Evolutionary conservation across 2,329 filamentous ascomycete genomes (phyloP).

Genomic region (Leptographium procerum): DNA sequence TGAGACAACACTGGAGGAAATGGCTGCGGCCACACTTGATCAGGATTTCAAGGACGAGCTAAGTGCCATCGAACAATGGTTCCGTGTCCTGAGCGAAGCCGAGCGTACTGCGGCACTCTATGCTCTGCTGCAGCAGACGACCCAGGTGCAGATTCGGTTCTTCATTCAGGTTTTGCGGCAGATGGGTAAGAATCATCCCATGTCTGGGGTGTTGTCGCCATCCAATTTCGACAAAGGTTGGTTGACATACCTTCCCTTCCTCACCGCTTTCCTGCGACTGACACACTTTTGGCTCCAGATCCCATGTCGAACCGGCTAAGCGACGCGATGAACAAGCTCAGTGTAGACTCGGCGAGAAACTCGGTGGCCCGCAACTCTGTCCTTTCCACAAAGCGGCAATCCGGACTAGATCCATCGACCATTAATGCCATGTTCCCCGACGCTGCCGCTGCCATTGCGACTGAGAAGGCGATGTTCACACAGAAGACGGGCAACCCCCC

Average conservation of each 20-base stretch:
- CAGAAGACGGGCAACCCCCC: slow-evolving; percentile 87
- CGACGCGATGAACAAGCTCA: slow-evolving; percentile 94
- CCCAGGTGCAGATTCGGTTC: slow-evolving; percentile 96
- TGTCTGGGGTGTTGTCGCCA: slow-evolving; percentile 89
- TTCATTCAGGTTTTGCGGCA: slow-evolving; percentile 98
- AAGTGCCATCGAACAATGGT: slow-evolving; percentile 99
- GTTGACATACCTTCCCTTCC: slow-evolving; percentile 2
- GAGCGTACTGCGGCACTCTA: slow-evolving; percentile 93
- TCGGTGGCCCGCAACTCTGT: slow-evolving; percentile 73
- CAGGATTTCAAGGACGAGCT: slow-evolving; percentile 99
- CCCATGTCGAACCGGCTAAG: slow-evolving; percentile 93
- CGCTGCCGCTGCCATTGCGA: slow-evolving; percentile 94
- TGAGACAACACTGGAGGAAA: slow-evolving; percentile 96
- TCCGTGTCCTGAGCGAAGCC: slow-evolving; percentile 90
- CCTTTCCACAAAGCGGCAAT: slow-evolving; percentile 79
- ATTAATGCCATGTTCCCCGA: slow-evolving; percentile 99
- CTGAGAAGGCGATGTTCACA: slow-evolving; percentile 94
- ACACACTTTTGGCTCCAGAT: slow-evolving; percentile 41
- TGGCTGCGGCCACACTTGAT: slow-evolving; percentile 96
- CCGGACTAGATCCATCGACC: slow-evolving; percentile 80
- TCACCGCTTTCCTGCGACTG: slow-evolving; percentile 8
- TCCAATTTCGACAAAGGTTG: slow-evolving; percentile 92
- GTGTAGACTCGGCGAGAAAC: slow-evolving; percentile 75
- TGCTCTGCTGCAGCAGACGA: slow-evolving; percentile 92
- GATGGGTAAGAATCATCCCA: slow-evolving; percentile 96